phyloP scores from a whole-genome alignment of 305 asterid species.

The Solanum hybrid region DNA sequence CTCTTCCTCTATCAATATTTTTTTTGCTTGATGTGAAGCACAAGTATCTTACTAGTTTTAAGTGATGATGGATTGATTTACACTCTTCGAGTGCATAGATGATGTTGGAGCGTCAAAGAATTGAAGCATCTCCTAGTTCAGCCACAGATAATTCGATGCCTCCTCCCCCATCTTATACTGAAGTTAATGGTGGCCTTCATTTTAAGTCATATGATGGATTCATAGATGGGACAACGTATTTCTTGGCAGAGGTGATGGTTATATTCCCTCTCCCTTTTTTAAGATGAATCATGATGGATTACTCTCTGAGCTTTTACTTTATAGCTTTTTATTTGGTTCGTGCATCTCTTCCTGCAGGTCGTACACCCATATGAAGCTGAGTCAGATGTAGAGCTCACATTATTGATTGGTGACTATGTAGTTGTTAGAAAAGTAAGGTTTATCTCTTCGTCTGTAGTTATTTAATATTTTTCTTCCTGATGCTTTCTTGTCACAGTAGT shows the following conservation, averaged over 20 bases:
- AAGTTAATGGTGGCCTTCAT: conserved; percentile 24
- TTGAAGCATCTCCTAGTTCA: conserved; percentile 30
- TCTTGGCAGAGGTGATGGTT: conserved; percentile 58
- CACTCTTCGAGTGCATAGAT: conserved; percentile 32
- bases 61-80: conserved; percentile 1
- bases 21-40: not conserved
- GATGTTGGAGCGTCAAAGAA: conserved; percentile 45
- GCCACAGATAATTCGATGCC: conserved; percentile 17
- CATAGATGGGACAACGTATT: conserved; percentile 40
- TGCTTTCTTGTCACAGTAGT: not conserved
- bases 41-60: not conserved
- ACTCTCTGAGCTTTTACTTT: not conserved
- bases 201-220: conserved; percentile 27
- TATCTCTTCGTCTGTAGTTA: not conserved
- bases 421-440: conserved; percentile 58
- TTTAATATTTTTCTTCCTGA: not conserved
- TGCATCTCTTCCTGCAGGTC: conserved; percentile 32
- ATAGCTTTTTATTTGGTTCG: not conserved
- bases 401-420: conserved; percentile 58
- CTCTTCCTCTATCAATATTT: not conserved
- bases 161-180: conserved; percentile 30
- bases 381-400: conserved; percentile 54
- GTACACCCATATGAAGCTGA: conserved; percentile 61
- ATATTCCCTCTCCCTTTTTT: not conserved
- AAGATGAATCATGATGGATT: not conserved